Conservation (phyloP, 23 red algal species). For the Gracilariopsis chorda region DNA sequence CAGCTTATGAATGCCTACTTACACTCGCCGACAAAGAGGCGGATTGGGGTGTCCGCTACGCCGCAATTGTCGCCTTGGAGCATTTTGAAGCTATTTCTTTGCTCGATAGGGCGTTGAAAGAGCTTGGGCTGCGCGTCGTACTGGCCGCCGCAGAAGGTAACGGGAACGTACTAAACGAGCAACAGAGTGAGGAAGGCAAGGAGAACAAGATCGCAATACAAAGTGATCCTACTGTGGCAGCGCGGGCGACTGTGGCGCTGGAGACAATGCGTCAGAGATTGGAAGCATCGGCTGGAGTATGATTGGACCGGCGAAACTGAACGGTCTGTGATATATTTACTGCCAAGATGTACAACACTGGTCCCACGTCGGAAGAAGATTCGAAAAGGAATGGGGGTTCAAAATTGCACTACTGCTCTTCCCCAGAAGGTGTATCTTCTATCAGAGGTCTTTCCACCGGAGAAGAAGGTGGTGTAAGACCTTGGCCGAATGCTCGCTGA, state of each 20-base stretch:
- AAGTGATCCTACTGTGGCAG: constrained; percentile 8
- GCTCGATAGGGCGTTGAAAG: background rate
- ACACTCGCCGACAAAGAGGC: constrained; percentile 34
- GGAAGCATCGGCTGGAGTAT: background rate
- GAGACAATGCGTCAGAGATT: background rate
- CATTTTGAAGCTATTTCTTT: constrained; percentile 1
- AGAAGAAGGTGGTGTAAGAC: background rate
- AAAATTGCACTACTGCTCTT: background rate
- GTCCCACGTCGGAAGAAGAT: background rate
- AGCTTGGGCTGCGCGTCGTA: background rate
- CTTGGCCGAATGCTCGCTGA: background rate
- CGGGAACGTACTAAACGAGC: background rate
- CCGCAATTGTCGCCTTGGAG: constrained; percentile 68
- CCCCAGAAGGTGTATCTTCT: background rate
- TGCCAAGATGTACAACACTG: background rate
- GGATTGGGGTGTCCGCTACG: constrained; percentile 91
- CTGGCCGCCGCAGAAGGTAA: background rate
- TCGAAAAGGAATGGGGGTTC: background rate
- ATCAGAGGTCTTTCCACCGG: background rate
- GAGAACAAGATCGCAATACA: background rate
- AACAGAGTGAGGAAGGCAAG: background rate
- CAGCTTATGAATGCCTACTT: constrained; percentile 23
- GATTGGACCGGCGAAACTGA: background rate
- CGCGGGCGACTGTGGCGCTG: constrained; percentile 17
- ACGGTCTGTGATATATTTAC: background rate